These are phyloP conservation scores for Epichloe festucae DNA, from an alignment of 2,329 filamentous ascomycete genomes.

Conservation along the genomic window DNA sequence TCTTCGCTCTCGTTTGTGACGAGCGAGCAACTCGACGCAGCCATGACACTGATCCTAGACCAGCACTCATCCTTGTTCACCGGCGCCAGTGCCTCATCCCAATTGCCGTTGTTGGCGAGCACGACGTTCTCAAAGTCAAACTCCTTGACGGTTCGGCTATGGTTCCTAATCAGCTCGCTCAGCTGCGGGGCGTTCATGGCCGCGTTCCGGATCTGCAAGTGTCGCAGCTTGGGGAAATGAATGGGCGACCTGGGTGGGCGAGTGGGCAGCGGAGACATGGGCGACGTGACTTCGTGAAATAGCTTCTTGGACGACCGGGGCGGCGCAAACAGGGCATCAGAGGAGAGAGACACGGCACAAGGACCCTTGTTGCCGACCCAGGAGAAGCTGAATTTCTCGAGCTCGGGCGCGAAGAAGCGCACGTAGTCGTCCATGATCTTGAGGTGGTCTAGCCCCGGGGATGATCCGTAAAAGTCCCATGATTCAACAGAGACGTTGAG, in stretches of 20 bases:
- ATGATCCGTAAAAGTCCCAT: conserved; percentile 48
- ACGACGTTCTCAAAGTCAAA: conserved; percentile 70
- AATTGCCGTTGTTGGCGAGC: conserved; percentile 54
- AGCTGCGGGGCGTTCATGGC: conserved; percentile 61
- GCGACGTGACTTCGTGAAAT: conserved; percentile 50
- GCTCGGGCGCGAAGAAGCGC: conserved; percentile 48
- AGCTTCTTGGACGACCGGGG: conserved; percentile 41
- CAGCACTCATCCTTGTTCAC: conserved; percentile 35
- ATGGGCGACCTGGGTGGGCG: conserved; percentile 40
- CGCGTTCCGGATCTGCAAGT: conserved; percentile 60
- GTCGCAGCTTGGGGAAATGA: conserved; percentile 52
- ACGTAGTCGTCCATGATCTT: conserved; percentile 76
- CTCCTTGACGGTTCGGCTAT: conserved; percentile 56
- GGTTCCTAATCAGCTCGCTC: conserved; percentile 50
- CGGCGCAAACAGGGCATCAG: conserved; percentile 56
- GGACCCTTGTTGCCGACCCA: conserved; percentile 68
- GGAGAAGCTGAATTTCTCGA: conserved; percentile 62
- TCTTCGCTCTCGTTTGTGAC: conserved; percentile 22
- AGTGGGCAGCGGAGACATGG: conserved; percentile 49
- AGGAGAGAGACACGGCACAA: conserved; percentile 56
- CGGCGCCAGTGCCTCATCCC: conserved; percentile 72
- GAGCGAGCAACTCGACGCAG: conserved; percentile 19
- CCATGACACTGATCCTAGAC: conserved; percentile 18
- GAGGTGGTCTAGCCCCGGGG: conserved; percentile 53
- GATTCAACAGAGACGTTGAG: conserved; percentile 61